Evolutionary conservation across 495 filamentous ascomycete genomes (phyloP), one percentile per base, ranked within the genome.

Genomic region (Aspergillus hancockii): DNA sequence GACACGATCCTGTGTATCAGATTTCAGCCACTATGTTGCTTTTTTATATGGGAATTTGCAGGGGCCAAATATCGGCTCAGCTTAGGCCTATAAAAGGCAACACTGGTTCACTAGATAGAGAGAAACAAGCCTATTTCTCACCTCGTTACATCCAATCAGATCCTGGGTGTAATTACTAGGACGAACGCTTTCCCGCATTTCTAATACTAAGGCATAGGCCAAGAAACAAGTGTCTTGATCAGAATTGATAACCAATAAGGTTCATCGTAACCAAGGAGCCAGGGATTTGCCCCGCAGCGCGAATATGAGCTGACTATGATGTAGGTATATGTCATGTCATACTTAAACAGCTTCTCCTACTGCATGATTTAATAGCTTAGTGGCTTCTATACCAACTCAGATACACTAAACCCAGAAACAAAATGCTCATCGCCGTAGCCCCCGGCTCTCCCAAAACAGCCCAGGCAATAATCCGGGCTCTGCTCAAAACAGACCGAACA

Each of bases 401-500:
- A 10, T 36, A 10, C 13, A 36, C 12, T 6, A 7, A 38, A 38
- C 38, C 13, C 12, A 16, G 14, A 2, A 41, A 18, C 19, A 60
- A 60, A 52, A 60, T 60, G 58, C 40, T 16, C 32, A 51, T 60
- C 45, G 34, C 46, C 3, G 49, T 55, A 8, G 41, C 51, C 46
- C 58, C 58, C 23, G 58, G 46, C 18, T 55, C 58, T 3, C 47
- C 58, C 5, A 40, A 60, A 52, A 60, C 58, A 13, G 45, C 45
- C 12, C 58, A 34, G 21, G 52, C 45, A 18, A 36, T 52, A 5
- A 60, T 60, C 45, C 31, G 25, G 5, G 34, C 45, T 36, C 23
- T 60, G 28, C 52, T 60, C 12, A 21, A 30, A 18, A 16, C 32
- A 32, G 19, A 8, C 55, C 5, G 8, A 10, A 55, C 7, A 5